phyloP scores from a whole-genome alignment of 495 filamentous ascomycete genomes.

The Trichoderma reesei region DNA sequence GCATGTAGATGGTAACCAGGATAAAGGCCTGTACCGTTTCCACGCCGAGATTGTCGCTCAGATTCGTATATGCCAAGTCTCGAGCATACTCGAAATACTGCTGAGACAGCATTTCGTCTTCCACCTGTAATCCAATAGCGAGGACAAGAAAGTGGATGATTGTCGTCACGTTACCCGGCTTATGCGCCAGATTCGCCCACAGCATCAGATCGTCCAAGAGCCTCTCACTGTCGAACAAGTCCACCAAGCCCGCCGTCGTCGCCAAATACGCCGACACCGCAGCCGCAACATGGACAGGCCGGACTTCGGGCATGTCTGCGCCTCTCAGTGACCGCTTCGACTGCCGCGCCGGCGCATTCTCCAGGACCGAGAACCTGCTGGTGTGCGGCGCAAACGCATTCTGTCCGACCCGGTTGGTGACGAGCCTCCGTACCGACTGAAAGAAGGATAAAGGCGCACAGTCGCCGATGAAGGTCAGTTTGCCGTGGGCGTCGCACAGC shows the following conservation, averaged over 20 bases:
- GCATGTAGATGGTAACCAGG: conserved; percentile 51
- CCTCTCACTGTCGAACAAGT: conserved; percentile 27
- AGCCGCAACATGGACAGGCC: conserved; percentile 12
- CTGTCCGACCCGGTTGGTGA: conserved; percentile 51
- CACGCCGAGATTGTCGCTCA: conserved; percentile 46
- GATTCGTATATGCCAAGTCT: conserved; percentile 42
- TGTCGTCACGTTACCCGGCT: conserved; percentile 32
- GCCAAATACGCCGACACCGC: conserved; percentile 27
- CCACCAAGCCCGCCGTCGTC: conserved; percentile 30
- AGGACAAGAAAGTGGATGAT: conserved; percentile 51
- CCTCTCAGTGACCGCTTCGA: conserved; percentile 10
- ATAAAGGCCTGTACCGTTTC: conserved; percentile 50
- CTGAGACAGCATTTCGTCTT: conserved; percentile 39
- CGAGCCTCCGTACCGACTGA: conserved; percentile 56
- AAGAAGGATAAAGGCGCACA: conserved; percentile 59
- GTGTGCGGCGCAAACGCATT: conserved; percentile 56
- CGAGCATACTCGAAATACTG: conserved; percentile 48
- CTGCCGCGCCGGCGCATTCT: conserved; percentile 28
- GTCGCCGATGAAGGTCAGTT: conserved; percentile 57
- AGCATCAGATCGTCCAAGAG: conserved; percentile 21
- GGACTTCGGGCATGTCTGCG: conserved; percentile 17
- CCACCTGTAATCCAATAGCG: conserved; percentile 49
- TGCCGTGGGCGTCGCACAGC: conserved; percentile 48
- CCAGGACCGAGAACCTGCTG: conserved; percentile 54
- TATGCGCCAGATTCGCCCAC: conserved; percentile 20